Conservation (phyloP, 2,329 filamentous ascomycete genomes). For the Rhynchosporium agropyri region DNA sequence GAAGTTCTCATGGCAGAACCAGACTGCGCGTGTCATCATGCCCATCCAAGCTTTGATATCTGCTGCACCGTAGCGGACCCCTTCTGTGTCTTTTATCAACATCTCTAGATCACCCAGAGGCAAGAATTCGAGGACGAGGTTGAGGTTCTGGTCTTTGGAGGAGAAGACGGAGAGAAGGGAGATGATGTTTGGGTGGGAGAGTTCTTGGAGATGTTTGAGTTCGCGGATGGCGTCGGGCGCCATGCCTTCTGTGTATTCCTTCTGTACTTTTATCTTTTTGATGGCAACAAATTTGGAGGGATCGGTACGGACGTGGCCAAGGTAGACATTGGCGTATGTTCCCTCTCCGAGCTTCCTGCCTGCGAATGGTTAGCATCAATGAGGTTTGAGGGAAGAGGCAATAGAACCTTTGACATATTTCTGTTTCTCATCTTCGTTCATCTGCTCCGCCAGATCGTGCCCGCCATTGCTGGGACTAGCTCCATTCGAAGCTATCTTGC, state of each 20-base stretch:
- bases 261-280: slow-evolving; percentile 88
- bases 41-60: slow-evolving; percentile 99
- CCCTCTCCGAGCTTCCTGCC: slow-evolving; percentile 92
- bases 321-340: slow-evolving; percentile 95
- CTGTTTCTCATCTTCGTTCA: slow-evolving; percentile 78
- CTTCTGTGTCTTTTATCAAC: slow-evolving; percentile 82
- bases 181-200: slow-evolving; percentile 95
- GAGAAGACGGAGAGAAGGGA: slow-evolving; percentile 90
- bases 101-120: slow-evolving; percentile 94
- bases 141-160: slow-evolving; percentile 94
- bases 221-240: slow-evolving; percentile 94
- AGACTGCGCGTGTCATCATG: slow-evolving; percentile 90
- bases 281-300: slow-evolving; percentile 80
- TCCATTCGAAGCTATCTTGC: slow-evolving; percentile 28
- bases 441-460: slow-evolving; percentile 72
- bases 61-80: slow-evolving; percentile 78
- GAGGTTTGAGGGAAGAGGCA: slow-evolving; percentile 18
- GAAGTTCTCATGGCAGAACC: slow-evolving; percentile 96
- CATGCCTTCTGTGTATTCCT: slow-evolving; percentile 87
- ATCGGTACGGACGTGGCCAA: slow-evolving; percentile 76
- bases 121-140: slow-evolving; percentile 91
- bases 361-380: slow-evolving; percentile 41
- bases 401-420: slow-evolving; percentile 83
- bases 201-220: slow-evolving; percentile 92
- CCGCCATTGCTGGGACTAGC: slow-evolving; percentile 31